Percentiles rank a stretch among this genome's conserved stretches.
phyloP scores from a whole-genome alignment of 306 rosid genomes.

The Glycine latifolia region DNA sequence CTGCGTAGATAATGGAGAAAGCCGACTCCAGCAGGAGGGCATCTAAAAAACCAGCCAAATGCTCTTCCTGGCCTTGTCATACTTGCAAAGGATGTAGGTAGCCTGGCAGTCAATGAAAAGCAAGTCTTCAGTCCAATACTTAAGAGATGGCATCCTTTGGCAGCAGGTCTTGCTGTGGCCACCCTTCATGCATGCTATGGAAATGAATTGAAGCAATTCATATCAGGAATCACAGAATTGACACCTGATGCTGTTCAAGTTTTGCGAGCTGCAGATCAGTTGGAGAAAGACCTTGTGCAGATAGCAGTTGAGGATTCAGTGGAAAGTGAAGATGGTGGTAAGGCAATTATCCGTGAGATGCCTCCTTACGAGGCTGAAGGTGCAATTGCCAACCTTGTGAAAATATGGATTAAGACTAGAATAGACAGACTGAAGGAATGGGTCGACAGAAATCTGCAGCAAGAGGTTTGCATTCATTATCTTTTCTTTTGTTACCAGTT shows the following conservation, averaged over 20 bases:
- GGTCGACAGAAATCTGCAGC: slow-evolving; percentile 95
- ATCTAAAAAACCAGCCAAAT: slow-evolving; percentile 84
- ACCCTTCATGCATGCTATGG: slow-evolving; percentile 95
- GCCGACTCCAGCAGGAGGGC: slow-evolving; percentile 98
- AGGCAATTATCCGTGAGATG: slow-evolving; percentile 99
- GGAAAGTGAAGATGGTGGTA: slow-evolving; percentile 97
- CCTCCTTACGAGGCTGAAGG: slow-evolving; percentile 96
- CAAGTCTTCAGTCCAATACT: slow-evolving; percentile 88
- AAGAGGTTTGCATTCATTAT: slow-evolving; percentile 76
- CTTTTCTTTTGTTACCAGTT: slow-evolving; percentile 12
- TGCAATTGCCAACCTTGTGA: slow-evolving; percentile 91
- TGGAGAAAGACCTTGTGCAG: slow-evolving; percentile 97
- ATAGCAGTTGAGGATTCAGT: slow-evolving; percentile 97
- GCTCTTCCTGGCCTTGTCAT: slow-evolving; percentile 90
- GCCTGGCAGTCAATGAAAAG: slow-evolving; percentile 83
- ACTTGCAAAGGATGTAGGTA: slow-evolving; percentile 96
- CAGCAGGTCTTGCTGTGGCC: slow-evolving; percentile 98
- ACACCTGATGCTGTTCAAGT: slow-evolving; percentile 97
- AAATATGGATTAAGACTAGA: slow-evolving; percentile 89
- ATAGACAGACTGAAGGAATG: slow-evolving; percentile 88
- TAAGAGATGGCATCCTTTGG: slow-evolving; percentile 94
- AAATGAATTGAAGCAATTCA: slow-evolving; percentile 88
- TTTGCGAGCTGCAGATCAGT: slow-evolving; percentile 93
- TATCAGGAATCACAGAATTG: slow-evolving; percentile 81
- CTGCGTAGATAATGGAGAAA: slow-evolving; percentile 88